Evolutionary conservation across 345 rosid species (phyloP), one percentile per base, ranked within the genome.

Genomic region (Tarenaya hassleriana): DNA sequence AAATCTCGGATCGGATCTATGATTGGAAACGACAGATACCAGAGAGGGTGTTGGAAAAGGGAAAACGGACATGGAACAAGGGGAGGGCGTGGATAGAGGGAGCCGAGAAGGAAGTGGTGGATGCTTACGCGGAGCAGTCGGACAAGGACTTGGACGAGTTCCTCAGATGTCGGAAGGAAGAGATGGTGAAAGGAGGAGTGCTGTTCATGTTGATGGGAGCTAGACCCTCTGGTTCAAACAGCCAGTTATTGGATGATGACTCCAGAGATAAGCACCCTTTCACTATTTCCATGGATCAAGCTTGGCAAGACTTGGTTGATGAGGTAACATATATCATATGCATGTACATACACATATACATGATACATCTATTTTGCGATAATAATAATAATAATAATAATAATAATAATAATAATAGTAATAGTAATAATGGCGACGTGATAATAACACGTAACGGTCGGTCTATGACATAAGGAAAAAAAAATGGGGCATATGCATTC

Each of bases 71-170:
- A 14, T 79, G 82, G 86, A 79, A 76, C 70, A 68, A 62, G 61
- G 80, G 80, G 21, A 74, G 64, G 55, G 77, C 72, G 8, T 79
- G 86, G 86, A 76, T 79, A 8, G 82, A 79, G 10, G 80, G 86
- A 55, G 71, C 78, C 14, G 64, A 62, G 41, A 67, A 62, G 39
- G 82, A 69, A 45, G 82, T 72, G 10, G 74, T 65, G 7, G 73
- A 79, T 44, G 86, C 86, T 18, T 79, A 64, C 14, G 70, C 76
- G 10, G 70, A 70, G 59, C 82, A 68, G 55, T 67, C 86, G 14
- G 75, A 76, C 20, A 71, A 69, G 53, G 82, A 80, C 52, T 63
- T 80, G 69, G 66, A 67, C 10, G 64, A 76, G 41, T 80, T 80
- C 66, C 48, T 80, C 27, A 70, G 37, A 14, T 76, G 76, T 69